phyloP scores from a whole-genome alignment of 139 green algal genomes.

The Astrephomene gubernaculifera region DNA sequence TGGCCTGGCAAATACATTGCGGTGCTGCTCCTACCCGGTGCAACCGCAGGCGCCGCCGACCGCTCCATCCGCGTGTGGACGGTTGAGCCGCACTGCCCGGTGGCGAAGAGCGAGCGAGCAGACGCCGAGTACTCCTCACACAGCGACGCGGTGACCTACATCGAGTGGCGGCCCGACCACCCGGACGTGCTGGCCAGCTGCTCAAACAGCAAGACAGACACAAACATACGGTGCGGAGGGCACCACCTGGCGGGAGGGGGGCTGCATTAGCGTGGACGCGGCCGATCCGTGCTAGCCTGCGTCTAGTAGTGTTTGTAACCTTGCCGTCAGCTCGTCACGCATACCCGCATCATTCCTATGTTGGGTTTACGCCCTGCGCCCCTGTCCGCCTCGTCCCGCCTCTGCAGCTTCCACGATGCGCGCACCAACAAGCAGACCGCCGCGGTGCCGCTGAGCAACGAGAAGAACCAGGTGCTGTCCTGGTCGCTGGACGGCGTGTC shows the following conservation, averaged over 20 bases:
- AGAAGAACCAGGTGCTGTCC: conserved; percentile 42
- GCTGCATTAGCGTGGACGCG: too few relatives aligned
- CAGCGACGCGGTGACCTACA: conserved; percentile 20
- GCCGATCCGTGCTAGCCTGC: too few relatives aligned
- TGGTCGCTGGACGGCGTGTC: conserved; percentile 47
- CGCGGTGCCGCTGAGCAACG: conserved; percentile 24
- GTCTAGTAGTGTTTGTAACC: too few relatives aligned
- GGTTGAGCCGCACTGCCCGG: conserved; percentile 17
- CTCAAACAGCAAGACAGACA: conserved; percentile 26
- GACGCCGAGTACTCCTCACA: conserved; percentile 22
- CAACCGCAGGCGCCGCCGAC: conserved; percentile 7
- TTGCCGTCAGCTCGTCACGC: too few relatives aligned
- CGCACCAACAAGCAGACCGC: conserved; percentile 42
- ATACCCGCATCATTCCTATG: too few relatives aligned
- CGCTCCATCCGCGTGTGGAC: conserved; percentile 38
- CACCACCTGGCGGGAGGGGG: not conserved
- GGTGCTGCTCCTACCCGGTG: not conserved
- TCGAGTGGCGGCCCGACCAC: conserved; percentile 36
- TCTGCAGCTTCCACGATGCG: conserved; percentile 45
- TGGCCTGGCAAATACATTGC: too few relatives aligned
- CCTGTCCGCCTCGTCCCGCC: too few relatives aligned
- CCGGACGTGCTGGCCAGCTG: conserved; percentile 21
- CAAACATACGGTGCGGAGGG: conserved; percentile 23
- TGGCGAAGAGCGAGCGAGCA: conserved; percentile 1
- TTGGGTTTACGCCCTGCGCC: too few relatives aligned